phyloP scores from a whole-genome alignment of 345 rosid species.

The Limnanthes douglasii region DNA sequence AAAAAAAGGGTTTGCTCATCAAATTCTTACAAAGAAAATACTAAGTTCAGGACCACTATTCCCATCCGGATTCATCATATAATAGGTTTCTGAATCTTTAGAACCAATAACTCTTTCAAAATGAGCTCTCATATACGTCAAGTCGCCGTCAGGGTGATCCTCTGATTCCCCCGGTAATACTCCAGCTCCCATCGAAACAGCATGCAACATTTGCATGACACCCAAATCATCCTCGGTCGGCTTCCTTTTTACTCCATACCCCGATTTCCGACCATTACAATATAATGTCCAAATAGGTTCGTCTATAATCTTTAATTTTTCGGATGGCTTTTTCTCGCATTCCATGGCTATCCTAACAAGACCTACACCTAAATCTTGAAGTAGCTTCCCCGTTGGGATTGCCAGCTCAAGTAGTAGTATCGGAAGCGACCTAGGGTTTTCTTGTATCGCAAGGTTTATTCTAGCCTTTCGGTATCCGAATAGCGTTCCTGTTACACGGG shows the following conservation, averaged over 20 bases:
- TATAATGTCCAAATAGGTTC: slow-evolving; percentile 75
- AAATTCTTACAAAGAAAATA: slow-evolving; percentile 20
- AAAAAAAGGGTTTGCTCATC: no score
- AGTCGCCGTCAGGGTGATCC: slow-evolving; percentile 41
- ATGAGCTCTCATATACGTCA: slow-evolving; percentile 65
- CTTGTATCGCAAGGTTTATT: slow-evolving; percentile 61
- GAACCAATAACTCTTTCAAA: slow-evolving; percentile 75
- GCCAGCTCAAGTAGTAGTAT: slow-evolving; percentile 48
- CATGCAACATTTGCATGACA: slow-evolving; percentile 64
- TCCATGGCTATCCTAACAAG: slow-evolving; percentile 67
- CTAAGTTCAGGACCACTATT: slow-evolving; percentile 54
- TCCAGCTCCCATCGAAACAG: slow-evolving; percentile 73
- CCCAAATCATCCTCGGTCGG: slow-evolving; percentile 60
- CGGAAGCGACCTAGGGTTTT: slow-evolving; percentile 49
- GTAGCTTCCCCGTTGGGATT: slow-evolving; percentile 57
- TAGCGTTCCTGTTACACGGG: slow-evolving; percentile 64
- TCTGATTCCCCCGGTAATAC: slow-evolving; percentile 33
- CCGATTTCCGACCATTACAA: slow-evolving; percentile 55
- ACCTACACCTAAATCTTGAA: slow-evolving; percentile 64
- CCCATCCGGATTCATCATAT: slow-evolving; percentile 74
- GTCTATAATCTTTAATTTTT: slow-evolving; percentile 41
- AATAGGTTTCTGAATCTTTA: slow-evolving; percentile 75
- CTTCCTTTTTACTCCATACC: slow-evolving; percentile 69
- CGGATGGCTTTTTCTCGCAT: slow-evolving; percentile 48
- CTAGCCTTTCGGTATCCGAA: slow-evolving; percentile 60